A percentile compares a stretch with the other conserved stretches of the same genome.
phyloP scores from a whole-genome alignment of 768 basidiomycete species.

The Collybiopsis luxurians region DNA sequence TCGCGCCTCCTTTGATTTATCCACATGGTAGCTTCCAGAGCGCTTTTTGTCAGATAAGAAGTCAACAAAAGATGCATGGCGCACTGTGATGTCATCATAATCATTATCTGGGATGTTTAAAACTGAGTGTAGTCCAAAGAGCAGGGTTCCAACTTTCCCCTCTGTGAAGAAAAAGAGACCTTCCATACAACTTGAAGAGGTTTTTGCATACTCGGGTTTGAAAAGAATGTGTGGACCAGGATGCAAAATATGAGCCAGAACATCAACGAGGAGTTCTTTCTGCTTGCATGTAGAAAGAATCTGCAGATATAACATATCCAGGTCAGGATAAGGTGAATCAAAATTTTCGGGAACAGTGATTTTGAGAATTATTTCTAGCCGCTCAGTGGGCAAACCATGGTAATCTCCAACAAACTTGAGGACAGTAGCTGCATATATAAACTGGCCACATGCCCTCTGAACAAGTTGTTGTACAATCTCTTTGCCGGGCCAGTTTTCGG shows the following conservation, averaged over 20 bases:
- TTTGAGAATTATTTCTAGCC: not conserved
- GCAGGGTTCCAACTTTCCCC: not conserved
- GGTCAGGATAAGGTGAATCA: not conserved
- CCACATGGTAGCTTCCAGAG: constrained; percentile 25
- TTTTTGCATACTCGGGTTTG: not conserved
- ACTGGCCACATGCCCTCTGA: constrained; percentile 1
- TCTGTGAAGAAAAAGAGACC: constrained; percentile 4
- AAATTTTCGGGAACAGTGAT: not conserved
- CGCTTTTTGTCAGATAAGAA: constrained; percentile 28
- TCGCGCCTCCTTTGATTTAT: constrained; percentile 9
- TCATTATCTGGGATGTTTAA: constrained; percentile 8
- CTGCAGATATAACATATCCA: constrained; percentile 13
- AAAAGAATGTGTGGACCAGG: not conserved
- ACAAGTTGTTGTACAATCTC: not conserved
- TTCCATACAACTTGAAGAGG: not conserved
- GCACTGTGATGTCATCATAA: constrained; percentile 22
- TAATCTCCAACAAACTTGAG: not conserved
- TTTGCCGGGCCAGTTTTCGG: not conserved
- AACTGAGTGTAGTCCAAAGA: constrained; percentile 10
- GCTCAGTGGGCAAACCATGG: not conserved
- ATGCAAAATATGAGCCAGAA: not conserved
- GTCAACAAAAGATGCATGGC: constrained; percentile 31
- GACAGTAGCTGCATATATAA: not conserved
- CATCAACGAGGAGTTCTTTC: not conserved
- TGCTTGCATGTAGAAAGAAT: not conserved